Conservation (phyloP, 2,329 filamentous ascomycete species). For the Alternaria sp. region DNA sequence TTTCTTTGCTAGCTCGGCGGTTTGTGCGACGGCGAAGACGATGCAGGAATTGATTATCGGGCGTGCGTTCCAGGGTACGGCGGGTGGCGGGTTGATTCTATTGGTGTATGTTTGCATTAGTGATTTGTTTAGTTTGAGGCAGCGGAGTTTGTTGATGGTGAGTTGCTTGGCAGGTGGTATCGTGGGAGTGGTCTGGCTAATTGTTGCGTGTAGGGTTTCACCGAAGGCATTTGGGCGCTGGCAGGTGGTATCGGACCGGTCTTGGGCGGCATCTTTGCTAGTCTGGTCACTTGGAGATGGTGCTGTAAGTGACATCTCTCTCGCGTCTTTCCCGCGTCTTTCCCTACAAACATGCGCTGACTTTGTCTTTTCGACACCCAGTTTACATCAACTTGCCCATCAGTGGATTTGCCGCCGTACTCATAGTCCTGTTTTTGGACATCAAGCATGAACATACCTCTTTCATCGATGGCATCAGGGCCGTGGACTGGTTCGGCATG, state of each 20-base stretch:
- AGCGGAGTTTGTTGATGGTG: slow-evolving; percentile 55
- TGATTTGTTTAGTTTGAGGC: slow-evolving; percentile 66
- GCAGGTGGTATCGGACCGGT: slow-evolving; percentile 61
- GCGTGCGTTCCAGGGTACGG: slow-evolving; percentile 67
- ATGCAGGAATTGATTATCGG: slow-evolving; percentile 67
- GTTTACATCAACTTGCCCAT: slow-evolving; percentile 64
- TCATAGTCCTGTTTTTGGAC: slow-evolving; percentile 61
- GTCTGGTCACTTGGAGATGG: slow-evolving; percentile 58
- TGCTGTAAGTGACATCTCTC: slow-evolving; percentile 45
- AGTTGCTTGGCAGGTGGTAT: neutral
- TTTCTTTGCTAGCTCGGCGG: slow-evolving; percentile 67
- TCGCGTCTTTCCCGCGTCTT: neutral
- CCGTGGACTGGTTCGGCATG: slow-evolving; percentile 62
- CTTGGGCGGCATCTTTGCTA: slow-evolving; percentile 59
- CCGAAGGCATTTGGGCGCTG: slow-evolving; percentile 62
- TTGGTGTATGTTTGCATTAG: slow-evolving; percentile 68
- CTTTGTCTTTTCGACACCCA: slow-evolving; percentile 4
- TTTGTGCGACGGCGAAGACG: slow-evolving; percentile 63
- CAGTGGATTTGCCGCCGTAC: slow-evolving; percentile 55
- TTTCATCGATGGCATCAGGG: slow-evolving; percentile 55
- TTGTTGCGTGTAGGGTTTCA: slow-evolving; percentile 45
- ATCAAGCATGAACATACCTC: slow-evolving; percentile 62
- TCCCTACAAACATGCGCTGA: neutral
- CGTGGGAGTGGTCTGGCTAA: neutral
- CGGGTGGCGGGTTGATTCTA: slow-evolving; percentile 66